These are phyloP conservation scores for Skeletonema potamos DNA, from an alignment of 108 stramenopile species.

Conservation along the genomic window DNA sequence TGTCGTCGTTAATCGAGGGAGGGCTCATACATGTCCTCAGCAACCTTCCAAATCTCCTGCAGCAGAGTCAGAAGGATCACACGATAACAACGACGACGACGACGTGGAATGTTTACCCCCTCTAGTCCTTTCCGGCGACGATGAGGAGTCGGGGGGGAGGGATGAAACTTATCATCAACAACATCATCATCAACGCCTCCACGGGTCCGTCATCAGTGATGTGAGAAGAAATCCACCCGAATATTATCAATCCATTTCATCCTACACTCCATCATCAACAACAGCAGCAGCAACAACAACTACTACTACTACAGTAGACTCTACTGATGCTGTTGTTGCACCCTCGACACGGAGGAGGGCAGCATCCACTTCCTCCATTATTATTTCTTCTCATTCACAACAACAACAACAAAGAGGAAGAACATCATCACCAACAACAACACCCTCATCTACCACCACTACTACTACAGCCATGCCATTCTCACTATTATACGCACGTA, in stretches of 20 bases:
- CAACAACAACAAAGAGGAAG: too few relatives aligned
- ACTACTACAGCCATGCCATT: too few relatives aligned
- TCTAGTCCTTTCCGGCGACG: not conserved
- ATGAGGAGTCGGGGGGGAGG: not conserved
- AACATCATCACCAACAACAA: not conserved
- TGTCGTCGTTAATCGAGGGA: not conserved
- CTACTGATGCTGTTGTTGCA: not conserved
- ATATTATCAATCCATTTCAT: not conserved
- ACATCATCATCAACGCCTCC: too few relatives aligned
- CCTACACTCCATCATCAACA: not conserved
- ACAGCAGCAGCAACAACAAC: too few relatives aligned
- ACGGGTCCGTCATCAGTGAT: not conserved
- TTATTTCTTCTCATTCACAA: not conserved
- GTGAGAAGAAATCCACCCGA: not conserved
- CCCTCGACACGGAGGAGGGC: not conserved
- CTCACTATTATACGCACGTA: not conserved
- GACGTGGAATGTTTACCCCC: too few relatives aligned
- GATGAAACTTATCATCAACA: not conserved
- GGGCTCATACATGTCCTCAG: conserved; percentile 22
- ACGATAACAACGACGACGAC: too few relatives aligned
- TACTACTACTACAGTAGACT: too few relatives aligned
- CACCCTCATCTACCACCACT: not conserved
- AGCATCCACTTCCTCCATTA: not conserved
- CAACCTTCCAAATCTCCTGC: not conserved
- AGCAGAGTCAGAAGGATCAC: not conserved